Evolutionary conservation across 192 early-diverging fungal genomes (phyloP).

Genomic region (Gamsiella multidivaricata): DNA sequence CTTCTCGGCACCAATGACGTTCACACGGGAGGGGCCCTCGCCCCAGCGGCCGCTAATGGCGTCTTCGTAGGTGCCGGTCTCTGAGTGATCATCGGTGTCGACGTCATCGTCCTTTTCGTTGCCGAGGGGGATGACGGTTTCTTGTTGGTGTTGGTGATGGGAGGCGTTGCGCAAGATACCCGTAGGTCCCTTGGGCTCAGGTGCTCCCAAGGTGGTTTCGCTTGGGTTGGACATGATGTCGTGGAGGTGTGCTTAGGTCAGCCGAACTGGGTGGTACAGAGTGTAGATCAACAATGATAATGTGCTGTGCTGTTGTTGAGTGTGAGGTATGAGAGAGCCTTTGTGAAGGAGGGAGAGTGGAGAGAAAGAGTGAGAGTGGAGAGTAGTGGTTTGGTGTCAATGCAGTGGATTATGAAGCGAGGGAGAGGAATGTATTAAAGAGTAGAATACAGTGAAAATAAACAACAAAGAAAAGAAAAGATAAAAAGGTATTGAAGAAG

Average conservation of each 20-base stretch:
- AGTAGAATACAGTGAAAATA: conserved; percentile 5
- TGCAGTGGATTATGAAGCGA: neutral
- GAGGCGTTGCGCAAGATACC: conserved; percentile 28
- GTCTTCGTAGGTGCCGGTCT: conserved; percentile 44
- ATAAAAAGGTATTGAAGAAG: conserved; percentile 5
- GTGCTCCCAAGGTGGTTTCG: conserved; percentile 14
- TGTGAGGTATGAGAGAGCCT: neutral
- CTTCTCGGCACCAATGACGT: conserved; percentile 37
- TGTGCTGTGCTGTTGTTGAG: conserved; percentile 1
- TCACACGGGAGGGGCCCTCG: conserved; percentile 47
- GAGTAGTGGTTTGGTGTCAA: neutral
- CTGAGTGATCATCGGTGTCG: conserved; percentile 17
- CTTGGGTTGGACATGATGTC: conserved; percentile 32
- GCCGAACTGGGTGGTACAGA: neutral
- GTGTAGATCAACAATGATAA: neutral
- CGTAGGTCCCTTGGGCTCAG: conserved; percentile 6
- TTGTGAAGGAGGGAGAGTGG: neutral
- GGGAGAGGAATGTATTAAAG: too few species aligned
- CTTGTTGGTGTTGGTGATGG: conserved; percentile 5
- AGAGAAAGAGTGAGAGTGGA: conserved; percentile 1
- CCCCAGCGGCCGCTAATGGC: conserved; percentile 47
- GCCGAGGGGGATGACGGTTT: conserved; percentile 20
- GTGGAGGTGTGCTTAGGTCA: neutral
- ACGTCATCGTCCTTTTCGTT: conserved; percentile 28
- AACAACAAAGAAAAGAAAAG: conserved; percentile 12